phyloP scores from a whole-genome alignment of 805 yeast species.

The Zygotorulaspora chibaensis region DNA sequence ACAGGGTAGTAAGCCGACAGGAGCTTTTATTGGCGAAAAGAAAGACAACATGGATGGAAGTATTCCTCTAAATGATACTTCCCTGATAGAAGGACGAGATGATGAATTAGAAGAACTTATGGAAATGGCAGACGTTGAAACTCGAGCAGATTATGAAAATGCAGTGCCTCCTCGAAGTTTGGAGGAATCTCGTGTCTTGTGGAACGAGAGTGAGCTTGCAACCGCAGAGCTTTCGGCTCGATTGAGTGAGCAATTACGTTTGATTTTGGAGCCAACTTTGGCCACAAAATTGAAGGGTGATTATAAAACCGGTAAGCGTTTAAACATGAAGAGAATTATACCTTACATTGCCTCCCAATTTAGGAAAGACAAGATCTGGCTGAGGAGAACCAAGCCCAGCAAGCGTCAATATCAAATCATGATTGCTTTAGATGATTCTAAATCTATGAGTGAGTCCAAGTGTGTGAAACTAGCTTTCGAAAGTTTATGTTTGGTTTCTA shows the following conservation, averaged over 20 bases:
- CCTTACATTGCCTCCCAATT: conserved; percentile 97
- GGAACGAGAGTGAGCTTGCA: conserved; percentile 80
- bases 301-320: conserved; percentile 92
- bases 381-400: conserved; percentile 94
- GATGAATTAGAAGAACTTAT: conserved; percentile 33
- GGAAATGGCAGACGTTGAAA: conserved; percentile 35
- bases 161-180: conserved; percentile 45
- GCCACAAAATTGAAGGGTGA: conserved; percentile 96
- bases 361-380: conserved; percentile 97
- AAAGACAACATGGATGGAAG: conserved; percentile 24
- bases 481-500: conserved; percentile 87
- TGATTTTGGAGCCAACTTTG: conserved; percentile 90
- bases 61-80: conserved; percentile 14
- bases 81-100: conserved; percentile 22
- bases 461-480: conserved; percentile 91
- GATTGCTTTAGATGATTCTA: conserved; percentile 96
- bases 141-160: conserved; percentile 23
- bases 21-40: conserved; percentile 50
- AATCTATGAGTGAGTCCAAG: conserved; percentile 92
- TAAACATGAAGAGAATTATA: conserved; percentile 95
- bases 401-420: conserved; percentile 95
- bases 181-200: conserved; percentile 68
- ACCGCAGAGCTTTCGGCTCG: conserved; percentile 85
- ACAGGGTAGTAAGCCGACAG: conserved; percentile 39
- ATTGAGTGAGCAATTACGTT: conserved; percentile 85